Evolutionary conservation across 2,329 filamentous ascomycete species (phyloP).

Genomic region (Cercospora berteroae): DNA sequence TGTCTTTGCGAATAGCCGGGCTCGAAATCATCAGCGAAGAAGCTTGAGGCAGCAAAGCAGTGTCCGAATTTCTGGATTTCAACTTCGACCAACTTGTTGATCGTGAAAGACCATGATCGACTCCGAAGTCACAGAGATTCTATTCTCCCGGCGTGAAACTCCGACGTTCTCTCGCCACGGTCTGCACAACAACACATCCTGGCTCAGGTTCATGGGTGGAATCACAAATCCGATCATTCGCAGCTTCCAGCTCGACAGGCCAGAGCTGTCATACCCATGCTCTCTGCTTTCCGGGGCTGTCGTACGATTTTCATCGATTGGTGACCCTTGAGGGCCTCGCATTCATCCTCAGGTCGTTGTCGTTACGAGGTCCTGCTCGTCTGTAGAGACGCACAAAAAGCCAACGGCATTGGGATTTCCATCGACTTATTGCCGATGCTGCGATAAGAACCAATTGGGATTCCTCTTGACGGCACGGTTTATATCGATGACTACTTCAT

Average conservation of each 20-base stretch:
- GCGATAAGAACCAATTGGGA: neutral
- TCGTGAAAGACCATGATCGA: neutral
- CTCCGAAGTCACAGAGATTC: neutral
- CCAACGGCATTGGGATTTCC: neutral
- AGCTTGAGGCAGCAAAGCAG: neutral
- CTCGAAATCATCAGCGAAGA: neutral
- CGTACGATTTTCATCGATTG: neutral
- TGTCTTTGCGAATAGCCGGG: neutral
- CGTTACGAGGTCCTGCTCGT: neutral
- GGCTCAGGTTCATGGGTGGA: neutral
- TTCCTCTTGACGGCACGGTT: neutral
- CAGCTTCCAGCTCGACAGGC: neutral
- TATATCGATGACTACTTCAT: neutral
- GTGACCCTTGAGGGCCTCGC: neutral
- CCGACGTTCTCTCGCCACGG: neutral
- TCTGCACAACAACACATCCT: neutral
- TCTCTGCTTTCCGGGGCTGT: neutral
- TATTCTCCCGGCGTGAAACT: neutral
- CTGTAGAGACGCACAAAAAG: neutral
- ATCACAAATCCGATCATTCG: neutral
- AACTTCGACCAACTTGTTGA: neutral
- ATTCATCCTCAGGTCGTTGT: neutral
- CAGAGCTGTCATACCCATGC: neutral
- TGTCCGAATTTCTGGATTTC: neutral
- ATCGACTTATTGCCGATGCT: neutral